Conservation (phyloP, 1,139 yeast genomes). For the Meyerozyma sp. region DNA sequence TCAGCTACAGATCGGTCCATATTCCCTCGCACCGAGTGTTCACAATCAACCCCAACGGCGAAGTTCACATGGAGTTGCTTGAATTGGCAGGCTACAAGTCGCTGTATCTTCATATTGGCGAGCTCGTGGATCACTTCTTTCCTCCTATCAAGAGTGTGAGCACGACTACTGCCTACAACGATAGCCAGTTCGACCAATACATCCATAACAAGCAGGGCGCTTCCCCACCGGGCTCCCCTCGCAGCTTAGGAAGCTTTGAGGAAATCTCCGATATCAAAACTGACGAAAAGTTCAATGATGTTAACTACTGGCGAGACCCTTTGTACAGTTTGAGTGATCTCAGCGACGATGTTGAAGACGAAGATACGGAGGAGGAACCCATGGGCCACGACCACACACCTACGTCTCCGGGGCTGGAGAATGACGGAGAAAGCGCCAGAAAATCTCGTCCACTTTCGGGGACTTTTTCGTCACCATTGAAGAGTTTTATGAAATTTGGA, state of each 20-base stretch:
- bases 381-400: conserved; percentile 13
- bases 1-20: conserved; percentile 89
- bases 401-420: conserved; percentile 7
- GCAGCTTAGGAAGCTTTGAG: conserved; percentile 9
- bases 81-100: conserved; percentile 92
- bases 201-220: conserved; percentile 11
- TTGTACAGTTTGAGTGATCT: conserved; percentile 58
- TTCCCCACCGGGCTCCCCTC: conserved; percentile 8
- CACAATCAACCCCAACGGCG: conserved; percentile 95
- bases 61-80: conserved; percentile 92
- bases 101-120: conserved; percentile 85
- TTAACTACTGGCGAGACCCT: conserved; percentile 89
- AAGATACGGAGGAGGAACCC: conserved; percentile 13
- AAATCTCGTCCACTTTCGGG: conserved; percentile 31
- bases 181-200: conserved; percentile 32
- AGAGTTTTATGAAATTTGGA: conserved; percentile 38
- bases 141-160: conserved; percentile 65
- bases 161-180: conserved; percentile 30
- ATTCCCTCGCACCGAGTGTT: conserved; percentile 93
- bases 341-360: conserved; percentile 38
- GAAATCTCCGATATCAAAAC: conserved; percentile 18
- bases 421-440: not conserved
- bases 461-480: conserved; percentile 40
- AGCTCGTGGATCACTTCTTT: conserved; percentile 93
- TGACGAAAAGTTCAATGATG: conserved; percentile 75